phyloP scores from a whole-genome alignment of 805 yeast species.

The Vanderwaltozyma polyspora region DNA sequence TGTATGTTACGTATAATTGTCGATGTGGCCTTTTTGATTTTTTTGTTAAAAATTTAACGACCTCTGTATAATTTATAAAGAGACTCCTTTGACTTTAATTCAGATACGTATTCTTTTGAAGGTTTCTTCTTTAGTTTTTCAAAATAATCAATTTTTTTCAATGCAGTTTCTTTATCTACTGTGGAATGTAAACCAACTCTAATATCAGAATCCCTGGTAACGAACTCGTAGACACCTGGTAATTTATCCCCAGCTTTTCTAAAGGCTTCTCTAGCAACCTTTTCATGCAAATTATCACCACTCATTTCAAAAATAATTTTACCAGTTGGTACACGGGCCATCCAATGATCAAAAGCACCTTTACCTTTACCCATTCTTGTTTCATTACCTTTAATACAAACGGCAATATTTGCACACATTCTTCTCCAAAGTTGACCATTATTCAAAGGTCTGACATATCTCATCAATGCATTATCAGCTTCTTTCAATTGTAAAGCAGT shows the following conservation, averaged over 20 bases:
- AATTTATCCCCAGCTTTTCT: constrained; percentile 84
- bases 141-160: constrained; percentile 38
- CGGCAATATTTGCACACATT: constrained; percentile 74
- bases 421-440: constrained; percentile 67
- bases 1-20: no score
- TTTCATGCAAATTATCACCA: constrained; percentile 70
- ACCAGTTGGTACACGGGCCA: constrained; percentile 91
- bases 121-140: constrained; percentile 50
- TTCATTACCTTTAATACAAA: constrained; percentile 93
- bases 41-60: constrained; percentile 30
- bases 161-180: constrained; percentile 29
- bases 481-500: constrained; percentile 82
- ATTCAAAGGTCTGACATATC: constrained; percentile 63
- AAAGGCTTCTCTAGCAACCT: constrained; percentile 79
- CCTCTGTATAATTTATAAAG: constrained; percentile 53
- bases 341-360: constrained; percentile 97
- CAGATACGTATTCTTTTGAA: constrained; percentile 48
- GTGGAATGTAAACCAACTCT: constrained; percentile 61
- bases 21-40: no score
- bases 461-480: constrained; percentile 77
- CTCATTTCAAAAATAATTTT: constrained; percentile 78
- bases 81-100: constrained; percentile 37
- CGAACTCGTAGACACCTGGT: constrained; percentile 86
- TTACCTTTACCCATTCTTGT: constrained; percentile 99
- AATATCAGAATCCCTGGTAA: constrained; percentile 49